A percentile compares a stretch with the other conserved stretches of the same genome.
These are phyloP conservation scores for Phytomonas francai DNA, from an alignment of 208 protist genomes.

Conservation along the genomic window DNA sequence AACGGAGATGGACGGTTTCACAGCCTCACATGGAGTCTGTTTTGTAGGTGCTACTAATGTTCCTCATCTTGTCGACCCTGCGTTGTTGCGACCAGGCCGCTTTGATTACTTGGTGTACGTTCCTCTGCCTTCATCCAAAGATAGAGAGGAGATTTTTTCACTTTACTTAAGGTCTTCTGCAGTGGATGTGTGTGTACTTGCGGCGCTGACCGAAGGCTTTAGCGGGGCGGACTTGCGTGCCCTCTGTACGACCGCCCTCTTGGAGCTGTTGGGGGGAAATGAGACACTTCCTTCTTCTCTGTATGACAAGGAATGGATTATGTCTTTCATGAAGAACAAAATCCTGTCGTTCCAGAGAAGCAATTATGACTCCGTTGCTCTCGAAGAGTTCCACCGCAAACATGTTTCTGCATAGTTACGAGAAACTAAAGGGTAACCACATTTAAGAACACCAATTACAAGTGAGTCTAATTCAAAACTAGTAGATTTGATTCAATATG, in stretches of 20 bases:
- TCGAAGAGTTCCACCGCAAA: conserved; percentile 41
- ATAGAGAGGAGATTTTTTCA: conserved; percentile 49
- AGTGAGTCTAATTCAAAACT: neutral
- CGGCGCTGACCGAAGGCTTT: conserved; percentile 57
- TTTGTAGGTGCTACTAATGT: conserved; percentile 90
- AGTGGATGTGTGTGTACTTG: conserved; percentile 32
- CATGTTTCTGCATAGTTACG: conserved; percentile 13
- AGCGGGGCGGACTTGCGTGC: conserved; percentile 77
- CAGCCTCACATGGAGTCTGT: conserved; percentile 61
- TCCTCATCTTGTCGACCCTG: conserved; percentile 83
- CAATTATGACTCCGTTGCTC: conserved; percentile 34
- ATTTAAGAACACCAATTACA: neutral
- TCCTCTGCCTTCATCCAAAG: conserved; percentile 41
- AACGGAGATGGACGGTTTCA: conserved; percentile 97
- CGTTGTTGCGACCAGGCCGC: conserved; percentile 82
- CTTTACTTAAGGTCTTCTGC: conserved; percentile 39
- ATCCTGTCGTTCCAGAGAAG: conserved; percentile 37
- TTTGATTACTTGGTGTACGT: conserved; percentile 89
- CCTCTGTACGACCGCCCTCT: conserved; percentile 40
- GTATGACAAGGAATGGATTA: conserved; percentile 25
- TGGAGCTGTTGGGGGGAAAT: conserved; percentile 35
- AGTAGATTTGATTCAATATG: neutral
- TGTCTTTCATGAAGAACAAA: conserved; percentile 25
- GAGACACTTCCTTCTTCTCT: conserved; percentile 10
- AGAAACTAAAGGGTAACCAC: neutral